Evolutionary conservation across 1,284 basidiomycete species (phyloP), one percentile per base, ranked within the genome.

Genomic region (Tilletiopsis washingtonensis): DNA sequence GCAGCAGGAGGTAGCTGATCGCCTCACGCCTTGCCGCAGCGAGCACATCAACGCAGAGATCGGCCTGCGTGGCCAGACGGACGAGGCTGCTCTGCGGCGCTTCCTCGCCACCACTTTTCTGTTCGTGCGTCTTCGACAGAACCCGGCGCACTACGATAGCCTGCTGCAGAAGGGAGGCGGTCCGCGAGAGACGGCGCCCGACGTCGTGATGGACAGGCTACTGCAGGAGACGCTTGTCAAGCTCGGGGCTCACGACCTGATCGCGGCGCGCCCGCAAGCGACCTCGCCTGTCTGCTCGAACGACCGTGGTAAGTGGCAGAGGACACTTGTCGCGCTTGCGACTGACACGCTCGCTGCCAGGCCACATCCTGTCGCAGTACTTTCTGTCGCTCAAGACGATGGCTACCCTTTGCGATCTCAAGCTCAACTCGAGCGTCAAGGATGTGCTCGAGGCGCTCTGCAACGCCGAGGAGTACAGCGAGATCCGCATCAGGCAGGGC

Each of bases 401-500:
- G 59, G 43, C 61, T 12, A 43, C 43, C 11, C 47, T 68, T 6
- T 48, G 61, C 27, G 34, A 41, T 11, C 44, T 66, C 4, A 47
- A 54, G n/a, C 40, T 25, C 2, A 29, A 29, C 15, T 49, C 41
- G 34, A 43, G 36, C 20, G 46, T 49, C 7, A 45, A 49, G 14
- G 45, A 54, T 1, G 44, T 67, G 19, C 56, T 68, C 17, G 53
- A 59, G 27, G 46, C 49, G 2, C 25, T 75, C 12, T 49, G 60
- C 0, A 41, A 49, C n/a, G 71, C 74, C 3, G 50, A 58, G 6
- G 74, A 75, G 48, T 69, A 74, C 39, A 40, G 46, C 12, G 62
- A 64, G n/a, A 53, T 71, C 24, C 56, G 73, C 5, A 53, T 74
- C 37, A 55, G 74, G 25, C 54, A 56, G n/a, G 74, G 69, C n/a